Evolutionary conservation across 768 basidiomycete genomes (phyloP).

Genomic region (Tylopilus balloui): DNA sequence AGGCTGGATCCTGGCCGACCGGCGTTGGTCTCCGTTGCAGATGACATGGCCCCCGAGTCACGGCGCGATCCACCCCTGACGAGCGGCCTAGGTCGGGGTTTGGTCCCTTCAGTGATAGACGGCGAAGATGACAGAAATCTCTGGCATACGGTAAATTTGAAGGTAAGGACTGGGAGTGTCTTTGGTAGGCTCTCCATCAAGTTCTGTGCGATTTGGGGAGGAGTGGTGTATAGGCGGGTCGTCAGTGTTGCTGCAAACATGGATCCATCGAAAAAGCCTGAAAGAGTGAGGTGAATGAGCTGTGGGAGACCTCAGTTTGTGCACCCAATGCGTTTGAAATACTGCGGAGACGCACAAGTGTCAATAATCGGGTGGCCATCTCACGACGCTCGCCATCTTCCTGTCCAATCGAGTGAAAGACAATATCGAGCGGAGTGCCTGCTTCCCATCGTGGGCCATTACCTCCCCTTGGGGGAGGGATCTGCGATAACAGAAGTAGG

Average conservation of each 20-base stretch:
- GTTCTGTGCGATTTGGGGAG: slow-evolving; percentile 27
- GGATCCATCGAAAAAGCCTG: slow-evolving; percentile 34
- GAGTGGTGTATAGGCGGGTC: slow-evolving; percentile 31
- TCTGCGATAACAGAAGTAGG: slow-evolving; percentile 52
- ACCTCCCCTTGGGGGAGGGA: slow-evolving; percentile 50
- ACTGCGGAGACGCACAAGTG: slow-evolving; percentile 24
- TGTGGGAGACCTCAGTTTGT: slow-evolving; percentile 14
- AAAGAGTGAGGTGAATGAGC: slow-evolving; percentile 41
- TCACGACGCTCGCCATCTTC: slow-evolving; percentile 26
- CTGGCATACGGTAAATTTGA: slow-evolving; percentile 43
- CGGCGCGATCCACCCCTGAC: slow-evolving; percentile 21
- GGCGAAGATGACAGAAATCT: slow-evolving; percentile 32
- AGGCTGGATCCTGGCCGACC: slow-evolving; percentile 18
- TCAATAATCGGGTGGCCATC: slow-evolving; percentile 34
- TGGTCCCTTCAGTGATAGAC: slow-evolving; percentile 9
- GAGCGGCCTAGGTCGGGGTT: slow-evolving; percentile 34
- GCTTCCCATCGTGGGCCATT: slow-evolving; percentile 52
- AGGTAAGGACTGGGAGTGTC: slow-evolving; percentile 33
- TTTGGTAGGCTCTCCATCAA: slow-evolving; percentile 37
- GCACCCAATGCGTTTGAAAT: neutral
- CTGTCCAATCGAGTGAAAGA: slow-evolving; percentile 37
- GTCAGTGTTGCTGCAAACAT: slow-evolving; percentile 36
- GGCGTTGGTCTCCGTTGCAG: slow-evolving; percentile 4
- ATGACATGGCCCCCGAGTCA: slow-evolving; percentile 4
- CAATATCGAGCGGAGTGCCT: slow-evolving; percentile 46